Base-by-base conservation (phyloP, 2,329 filamentous ascomycete genomes). In the Stagonosporopsis rhizophila region DNA sequence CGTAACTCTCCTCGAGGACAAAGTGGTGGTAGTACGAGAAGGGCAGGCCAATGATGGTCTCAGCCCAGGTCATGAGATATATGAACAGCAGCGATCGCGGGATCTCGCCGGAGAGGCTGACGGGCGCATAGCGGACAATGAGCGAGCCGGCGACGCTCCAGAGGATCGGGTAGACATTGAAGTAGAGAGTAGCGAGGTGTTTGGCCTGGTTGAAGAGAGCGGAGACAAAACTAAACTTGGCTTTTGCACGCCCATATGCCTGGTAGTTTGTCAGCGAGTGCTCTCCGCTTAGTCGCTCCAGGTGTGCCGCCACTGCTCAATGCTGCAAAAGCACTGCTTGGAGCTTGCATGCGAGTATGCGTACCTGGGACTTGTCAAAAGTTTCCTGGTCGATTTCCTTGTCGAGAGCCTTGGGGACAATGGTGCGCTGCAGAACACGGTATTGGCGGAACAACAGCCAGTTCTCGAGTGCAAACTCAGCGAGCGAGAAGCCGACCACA, bases 221-320 rank as follows among this genome's bases (percentile, higher is more conserved):
- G 69, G 85, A 89, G 75, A 95, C 74, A 78, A 96, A 88, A 74
- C 87, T 84, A 79, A 92, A 99, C 79, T 93, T 89, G 63, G 93
- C 91, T 81, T 99, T 99, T 73, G 94, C 93, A 70, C 95, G 91
- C 71, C 94, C 93, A 77, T 99, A 99, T 70, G 90, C 91, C 85
- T 76, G 39, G 17, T n/a, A 8, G 20, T 5, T 14, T 44, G 61
- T 74, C 35, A 74, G 71, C 54, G 32, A 11, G 4, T 34, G 14
- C 23, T 39, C 17, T 30, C 8, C 8, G 2, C 30, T n/a, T 20
- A 12, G 17, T 19, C 1, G 17, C 8, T 8, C 15, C 14, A 32
- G 14, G 14, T n/a, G 30, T 14, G 4, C 30, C 4, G 7, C 12
- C n/a, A 15, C 3, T 32, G 14, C 30, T 32, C 30, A n/a, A 32